Conservation (phyloP, 2,329 filamentous ascomycete species). For the Ophiocordyceps polyrhachis-furcata region DNA sequence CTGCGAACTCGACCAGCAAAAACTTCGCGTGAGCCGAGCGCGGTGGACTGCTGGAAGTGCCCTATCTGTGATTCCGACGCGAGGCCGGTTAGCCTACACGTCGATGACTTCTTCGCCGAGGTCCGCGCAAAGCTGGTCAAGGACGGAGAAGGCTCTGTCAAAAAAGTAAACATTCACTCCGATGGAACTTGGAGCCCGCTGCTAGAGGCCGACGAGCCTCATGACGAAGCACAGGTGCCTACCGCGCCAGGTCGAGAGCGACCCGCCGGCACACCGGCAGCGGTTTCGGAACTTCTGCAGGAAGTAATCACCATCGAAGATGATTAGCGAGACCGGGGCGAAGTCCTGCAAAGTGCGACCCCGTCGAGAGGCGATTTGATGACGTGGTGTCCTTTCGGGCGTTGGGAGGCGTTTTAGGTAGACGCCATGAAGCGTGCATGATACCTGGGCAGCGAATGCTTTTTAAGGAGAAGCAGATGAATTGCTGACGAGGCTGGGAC, state of each 20-base stretch:
- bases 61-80: constrained; percentile 68
- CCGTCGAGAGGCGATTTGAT: background rate
- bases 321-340: background rate
- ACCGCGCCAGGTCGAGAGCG: background rate
- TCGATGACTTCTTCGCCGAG: constrained; percentile 55
- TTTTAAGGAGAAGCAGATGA: background rate
- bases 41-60: constrained; percentile 65
- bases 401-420: background rate
- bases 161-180: constrained; percentile 10
- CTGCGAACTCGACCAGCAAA: constrained; percentile 44
- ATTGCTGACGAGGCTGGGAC: background rate
- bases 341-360: background rate
- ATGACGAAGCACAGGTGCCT: constrained; percentile 2
- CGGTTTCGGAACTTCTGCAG: background rate
- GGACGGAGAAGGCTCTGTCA: constrained; percentile 8
- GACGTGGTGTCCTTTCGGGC: background rate
- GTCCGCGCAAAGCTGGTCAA: constrained; percentile 35
- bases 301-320: background rate
- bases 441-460: background rate
- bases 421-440: background rate
- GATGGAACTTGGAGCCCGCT: constrained; percentile 17
- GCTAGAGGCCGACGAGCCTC: constrained; percentile 11
- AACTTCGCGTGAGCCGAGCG: constrained; percentile 26
- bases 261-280: background rate
- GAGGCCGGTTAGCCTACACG: constrained; percentile 47